phyloP scores from a whole-genome alignment of 148 eudicot species.

The Rhododendron simsii region DNA sequence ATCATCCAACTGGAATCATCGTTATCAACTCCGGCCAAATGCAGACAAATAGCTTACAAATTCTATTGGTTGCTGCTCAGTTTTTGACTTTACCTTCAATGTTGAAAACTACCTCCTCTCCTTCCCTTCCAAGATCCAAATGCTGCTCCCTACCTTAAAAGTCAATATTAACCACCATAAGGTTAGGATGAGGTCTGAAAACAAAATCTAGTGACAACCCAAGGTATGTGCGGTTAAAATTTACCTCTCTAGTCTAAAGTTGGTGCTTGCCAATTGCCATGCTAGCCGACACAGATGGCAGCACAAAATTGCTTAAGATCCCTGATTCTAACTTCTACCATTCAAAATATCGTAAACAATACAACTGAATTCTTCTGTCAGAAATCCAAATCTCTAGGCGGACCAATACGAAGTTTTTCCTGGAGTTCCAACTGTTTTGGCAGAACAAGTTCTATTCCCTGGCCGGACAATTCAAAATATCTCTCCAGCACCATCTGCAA shows the following conservation, averaged over 20 bases:
- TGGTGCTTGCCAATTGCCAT: neutral
- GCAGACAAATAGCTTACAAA: neutral
- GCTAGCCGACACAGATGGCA: neutral
- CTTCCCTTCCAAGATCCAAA: neutral
- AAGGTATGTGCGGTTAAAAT: neutral
- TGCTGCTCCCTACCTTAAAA: neutral
- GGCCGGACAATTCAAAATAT: slow-evolving; percentile 58
- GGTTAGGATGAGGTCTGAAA: neutral
- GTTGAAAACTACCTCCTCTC: neutral
- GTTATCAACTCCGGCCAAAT: neutral
- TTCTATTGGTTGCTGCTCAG: neutral
- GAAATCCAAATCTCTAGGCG: slow-evolving; percentile 35
- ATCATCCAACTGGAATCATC: neutral
- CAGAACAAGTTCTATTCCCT: slow-evolving; percentile 63
- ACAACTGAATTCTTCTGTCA: neutral
- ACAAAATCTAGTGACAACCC: neutral
- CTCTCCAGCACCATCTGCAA: slow-evolving; percentile 82
- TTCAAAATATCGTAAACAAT: neutral
- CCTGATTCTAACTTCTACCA: neutral
- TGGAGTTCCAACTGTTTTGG: slow-evolving; percentile 76
- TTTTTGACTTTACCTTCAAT: neutral
- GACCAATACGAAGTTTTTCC: slow-evolving; percentile 62
- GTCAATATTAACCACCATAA: neutral
- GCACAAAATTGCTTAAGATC: neutral
- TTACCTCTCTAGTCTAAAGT: neutral